phyloP scores from a whole-genome alignment of 2,329 filamentous ascomycete species.

The Nothophoma quercina region DNA sequence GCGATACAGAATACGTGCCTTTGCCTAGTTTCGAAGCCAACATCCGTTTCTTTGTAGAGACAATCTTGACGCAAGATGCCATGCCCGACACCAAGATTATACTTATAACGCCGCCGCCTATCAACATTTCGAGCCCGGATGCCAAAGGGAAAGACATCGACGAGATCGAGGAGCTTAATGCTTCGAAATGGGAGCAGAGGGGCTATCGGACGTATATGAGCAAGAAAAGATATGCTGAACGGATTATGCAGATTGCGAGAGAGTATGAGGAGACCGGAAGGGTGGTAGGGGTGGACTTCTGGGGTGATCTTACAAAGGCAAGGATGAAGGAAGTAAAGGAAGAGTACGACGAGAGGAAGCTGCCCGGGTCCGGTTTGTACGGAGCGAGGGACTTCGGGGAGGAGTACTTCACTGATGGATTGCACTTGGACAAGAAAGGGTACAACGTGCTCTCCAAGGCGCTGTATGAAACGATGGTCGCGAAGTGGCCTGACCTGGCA shows the following conservation, averaged over 20 bases:
- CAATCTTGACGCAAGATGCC: conserved; percentile 40
- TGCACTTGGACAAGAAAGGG: conserved; percentile 46
- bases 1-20: conserved; percentile 38
- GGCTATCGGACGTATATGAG: conserved; percentile 47
- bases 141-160: background rate
- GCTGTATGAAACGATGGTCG: conserved; percentile 30
- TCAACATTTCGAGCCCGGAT: conserved; percentile 34
- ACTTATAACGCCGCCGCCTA: conserved; percentile 49
- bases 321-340: conserved; percentile 32
- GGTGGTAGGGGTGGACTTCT: conserved; percentile 47
- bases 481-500: conserved; percentile 43
- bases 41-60: conserved; percentile 46
- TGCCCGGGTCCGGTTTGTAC: conserved; percentile 48
- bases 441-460: conserved; percentile 39
- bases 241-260: conserved; percentile 45
- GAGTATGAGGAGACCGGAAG: conserved; percentile 44
- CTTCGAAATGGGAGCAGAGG: conserved; percentile 21
- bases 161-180: conserved; percentile 13
- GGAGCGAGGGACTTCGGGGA: conserved; percentile 40
- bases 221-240: conserved; percentile 50
- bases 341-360: conserved; percentile 38
- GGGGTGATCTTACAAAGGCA: conserved; percentile 39
- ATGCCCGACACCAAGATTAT: conserved; percentile 46
- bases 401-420: conserved; percentile 49
- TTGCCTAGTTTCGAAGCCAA: conserved; percentile 44